phyloP scores from a whole-genome alignment of 768 basidiomycete genomes.

The Leucocoprinus sp. region DNA sequence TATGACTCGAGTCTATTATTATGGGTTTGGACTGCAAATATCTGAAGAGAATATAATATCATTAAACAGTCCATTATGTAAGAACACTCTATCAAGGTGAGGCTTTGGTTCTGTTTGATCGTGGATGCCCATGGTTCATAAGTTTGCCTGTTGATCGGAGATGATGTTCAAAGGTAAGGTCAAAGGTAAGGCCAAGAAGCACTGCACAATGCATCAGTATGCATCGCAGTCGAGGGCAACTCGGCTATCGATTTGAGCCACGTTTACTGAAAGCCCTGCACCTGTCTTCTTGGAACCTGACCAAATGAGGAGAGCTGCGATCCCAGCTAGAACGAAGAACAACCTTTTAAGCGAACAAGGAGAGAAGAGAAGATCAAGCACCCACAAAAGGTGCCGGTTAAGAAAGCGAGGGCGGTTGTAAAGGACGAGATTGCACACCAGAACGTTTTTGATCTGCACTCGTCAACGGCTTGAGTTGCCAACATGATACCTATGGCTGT shows the following conservation, averaged over 20 bases:
- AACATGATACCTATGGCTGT: constrained; percentile 27
- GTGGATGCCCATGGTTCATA: too few relatives aligned
- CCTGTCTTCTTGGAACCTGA: constrained; percentile 17
- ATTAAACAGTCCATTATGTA: too few relatives aligned
- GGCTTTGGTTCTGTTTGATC: too few relatives aligned
- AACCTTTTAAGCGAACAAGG: neutral
- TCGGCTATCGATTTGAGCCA: constrained; percentile 19
- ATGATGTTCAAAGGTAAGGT: too few relatives aligned
- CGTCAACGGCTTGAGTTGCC: constrained; percentile 24
- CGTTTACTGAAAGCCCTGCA: constrained; percentile 22
- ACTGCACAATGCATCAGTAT: neutral
- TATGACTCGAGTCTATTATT: neutral
- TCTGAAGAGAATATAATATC: too few relatives aligned
- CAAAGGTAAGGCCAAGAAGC: too few relatives aligned
- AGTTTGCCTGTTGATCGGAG: too few relatives aligned
- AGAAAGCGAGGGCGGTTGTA: constrained; percentile 24
- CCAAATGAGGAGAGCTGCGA: constrained; percentile 19
- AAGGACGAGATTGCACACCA: constrained; percentile 28
- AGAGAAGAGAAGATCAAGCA: neutral
- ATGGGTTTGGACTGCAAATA: neutral
- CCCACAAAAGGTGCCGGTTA: constrained; percentile 23
- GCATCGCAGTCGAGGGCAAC: constrained; percentile 10
- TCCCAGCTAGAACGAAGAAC: constrained; percentile 13
- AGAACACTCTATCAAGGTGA: too few relatives aligned
- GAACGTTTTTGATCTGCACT: constrained; percentile 22